phyloP scores from a whole-genome alignment of 31 red algal species.

The Odonthalia washingtoniensis region DNA sequence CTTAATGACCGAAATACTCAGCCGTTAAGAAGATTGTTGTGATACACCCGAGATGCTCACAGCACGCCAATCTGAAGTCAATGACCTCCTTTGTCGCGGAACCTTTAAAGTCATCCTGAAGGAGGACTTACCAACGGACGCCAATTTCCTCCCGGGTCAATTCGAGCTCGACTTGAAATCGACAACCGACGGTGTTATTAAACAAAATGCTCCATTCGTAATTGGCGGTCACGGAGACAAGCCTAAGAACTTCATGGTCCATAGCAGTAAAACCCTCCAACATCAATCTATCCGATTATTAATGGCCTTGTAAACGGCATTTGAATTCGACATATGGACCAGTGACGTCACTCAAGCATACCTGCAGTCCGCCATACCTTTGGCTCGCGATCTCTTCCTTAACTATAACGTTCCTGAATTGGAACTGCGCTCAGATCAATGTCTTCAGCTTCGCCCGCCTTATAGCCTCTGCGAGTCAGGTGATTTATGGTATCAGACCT shows the following conservation, averaged over 20 bases:
- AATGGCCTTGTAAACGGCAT: slow-evolving; percentile 5
- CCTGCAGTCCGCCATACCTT: too few species aligned
- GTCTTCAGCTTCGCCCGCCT: slow-evolving; percentile 35
- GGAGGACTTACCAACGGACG: slow-evolving; percentile 46
- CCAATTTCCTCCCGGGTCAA: slow-evolving; percentile 40
- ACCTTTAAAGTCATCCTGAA: slow-evolving; percentile 32
- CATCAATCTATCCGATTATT: slow-evolving; percentile 34
- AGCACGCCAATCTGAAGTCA: slow-evolving; percentile 14
- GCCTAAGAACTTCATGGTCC: too few species aligned
- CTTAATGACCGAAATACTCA: slow-evolving; percentile 49
- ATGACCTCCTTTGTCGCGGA: slow-evolving; percentile 15
- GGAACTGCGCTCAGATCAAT: slow-evolving; percentile 40
- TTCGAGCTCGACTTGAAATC: slow-evolving; percentile 51
- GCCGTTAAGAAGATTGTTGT: slow-evolving; percentile 14
- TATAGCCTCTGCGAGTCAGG: slow-evolving; percentile 53
- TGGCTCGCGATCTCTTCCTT: too few species aligned
- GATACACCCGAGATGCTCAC: slow-evolving; percentile 22
- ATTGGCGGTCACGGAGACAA: slow-evolving; percentile 12
- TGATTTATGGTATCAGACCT: slow-evolving; percentile 42
- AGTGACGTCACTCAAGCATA: too few species aligned
- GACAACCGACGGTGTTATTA: slow-evolving; percentile 10
- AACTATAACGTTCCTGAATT: slow-evolving; percentile 38
- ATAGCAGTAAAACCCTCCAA: slow-evolving; percentile 29
- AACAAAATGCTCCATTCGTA: slow-evolving; percentile 7
- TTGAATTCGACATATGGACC: too few species aligned